A percentile compares a stretch with the other conserved stretches of the same genome.
Evolutionary conservation across 768 basidiomycete genomes (phyloP).

Genomic region (Rhizopogon rudus): DNA sequence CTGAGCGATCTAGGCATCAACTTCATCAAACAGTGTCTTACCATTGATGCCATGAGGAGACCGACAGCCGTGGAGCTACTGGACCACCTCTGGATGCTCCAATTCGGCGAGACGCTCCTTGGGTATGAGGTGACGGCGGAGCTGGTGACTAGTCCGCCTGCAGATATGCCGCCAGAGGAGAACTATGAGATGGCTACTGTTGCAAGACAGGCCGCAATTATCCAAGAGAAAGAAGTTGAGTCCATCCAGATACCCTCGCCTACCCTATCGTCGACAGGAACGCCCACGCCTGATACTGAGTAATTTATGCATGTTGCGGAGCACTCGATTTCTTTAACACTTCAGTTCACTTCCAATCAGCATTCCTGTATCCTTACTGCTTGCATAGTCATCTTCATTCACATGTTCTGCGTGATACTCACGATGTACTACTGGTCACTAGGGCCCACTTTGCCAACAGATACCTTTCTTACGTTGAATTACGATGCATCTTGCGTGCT

Average conservation of each 20-base stretch:
- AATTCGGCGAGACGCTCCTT: constrained; percentile 67
- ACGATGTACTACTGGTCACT: background rate
- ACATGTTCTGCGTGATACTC: background rate
- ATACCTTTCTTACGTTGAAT: no score
- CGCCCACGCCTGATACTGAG: constrained; percentile 24
- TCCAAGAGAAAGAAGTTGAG: constrained; percentile 60
- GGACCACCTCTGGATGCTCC: constrained; percentile 86
- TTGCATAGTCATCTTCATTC: background rate
- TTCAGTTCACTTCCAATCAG: background rate
- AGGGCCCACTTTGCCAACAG: no score
- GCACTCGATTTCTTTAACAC: background rate
- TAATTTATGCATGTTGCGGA: constrained; percentile 3
- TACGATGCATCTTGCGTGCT: no score
- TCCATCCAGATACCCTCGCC: constrained; percentile 48
- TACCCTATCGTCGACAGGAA: constrained; percentile 37
- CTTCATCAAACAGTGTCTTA: constrained; percentile 91
- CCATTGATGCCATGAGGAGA: constrained; percentile 76
- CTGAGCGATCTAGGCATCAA: constrained; percentile 85
- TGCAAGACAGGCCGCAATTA: constrained; percentile 50
- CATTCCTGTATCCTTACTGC: constrained; percentile 2
- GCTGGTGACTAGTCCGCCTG: constrained; percentile 42
- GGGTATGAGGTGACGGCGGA: constrained; percentile 66
- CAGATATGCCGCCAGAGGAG: constrained; percentile 42
- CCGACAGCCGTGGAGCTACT: constrained; percentile 84
- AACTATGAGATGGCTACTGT: constrained; percentile 45